Conservation (phyloP, 345 rosid genomes). For the Syzygium aromaticum region DNA sequence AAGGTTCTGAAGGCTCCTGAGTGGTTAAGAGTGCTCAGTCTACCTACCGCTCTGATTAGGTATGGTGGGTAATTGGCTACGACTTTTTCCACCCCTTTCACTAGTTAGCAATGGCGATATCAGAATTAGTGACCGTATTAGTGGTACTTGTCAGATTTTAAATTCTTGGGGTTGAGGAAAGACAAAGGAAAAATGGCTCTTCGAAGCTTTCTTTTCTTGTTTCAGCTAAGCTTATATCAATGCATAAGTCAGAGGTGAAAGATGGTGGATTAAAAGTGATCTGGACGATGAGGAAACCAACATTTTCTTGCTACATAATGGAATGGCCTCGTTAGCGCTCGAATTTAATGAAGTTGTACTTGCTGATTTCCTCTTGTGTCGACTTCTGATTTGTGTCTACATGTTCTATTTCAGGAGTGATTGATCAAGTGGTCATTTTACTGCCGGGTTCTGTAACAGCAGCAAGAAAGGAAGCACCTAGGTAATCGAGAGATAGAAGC, state of each 20-base stretch:
- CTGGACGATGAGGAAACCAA: neutral
- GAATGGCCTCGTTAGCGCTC: neutral
- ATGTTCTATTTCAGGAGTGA: neutral
- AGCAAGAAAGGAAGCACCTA: neutral
- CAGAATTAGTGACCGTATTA: neutral
- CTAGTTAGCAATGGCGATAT: neutral
- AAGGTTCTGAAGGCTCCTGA: slow-evolving; percentile 1
- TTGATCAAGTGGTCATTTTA: neutral
- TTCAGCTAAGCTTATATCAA: neutral
- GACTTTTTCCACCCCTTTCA: neutral
- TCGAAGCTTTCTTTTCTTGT: neutral
- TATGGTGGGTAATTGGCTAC: neutral
- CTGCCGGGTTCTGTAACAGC: neutral
- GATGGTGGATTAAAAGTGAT: neutral
- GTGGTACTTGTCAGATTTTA: neutral
- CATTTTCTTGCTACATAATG: neutral
- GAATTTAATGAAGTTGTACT: neutral
- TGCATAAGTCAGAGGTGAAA: neutral
- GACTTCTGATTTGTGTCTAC: neutral
- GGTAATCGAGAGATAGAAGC: neutral
- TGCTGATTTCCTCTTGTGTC: neutral
- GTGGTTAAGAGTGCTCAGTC: neutral
- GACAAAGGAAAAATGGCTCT: neutral
- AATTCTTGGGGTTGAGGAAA: neutral
- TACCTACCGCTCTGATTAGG: neutral